Evolutionary conservation across 345 rosid genomes (phyloP), one percentile per base, ranked within the genome.

Genomic region (Gossypioides kirkii): DNA sequence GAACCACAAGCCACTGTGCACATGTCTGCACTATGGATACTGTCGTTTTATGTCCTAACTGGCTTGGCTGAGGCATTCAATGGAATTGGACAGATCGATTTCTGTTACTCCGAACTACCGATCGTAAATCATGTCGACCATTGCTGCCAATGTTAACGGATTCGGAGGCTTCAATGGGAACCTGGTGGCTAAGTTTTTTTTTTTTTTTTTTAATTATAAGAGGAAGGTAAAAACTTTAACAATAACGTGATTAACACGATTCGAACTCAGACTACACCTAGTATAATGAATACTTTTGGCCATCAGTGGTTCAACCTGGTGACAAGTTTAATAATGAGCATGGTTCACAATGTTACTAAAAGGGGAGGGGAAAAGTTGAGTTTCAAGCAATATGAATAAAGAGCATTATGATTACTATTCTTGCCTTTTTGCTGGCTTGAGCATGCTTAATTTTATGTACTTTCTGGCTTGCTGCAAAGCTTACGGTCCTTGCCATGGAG

Each of bases 341-440:
- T 38, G 1, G 86, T 89, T 2, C 78, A 82, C 52, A 36, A 70
- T 8, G 22, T 74, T 38, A 79, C 79, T 16, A 56, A 54, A 61
- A 54, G 73, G 45, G 76, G 69, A 68, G 85, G 56, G 14, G 79
- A 36, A 55, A 55, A 82, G 87, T 32, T 82, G 92, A 94, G 81
- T 89, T 32, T 77, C 84, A 1, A 76, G 70, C 66, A 79, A 86
- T 42, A 74, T 86, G 49, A 74, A 88, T 63, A 76, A 76, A 58
- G 91, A 86, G 10, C 92, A 76, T 65, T 86, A 79, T 66, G 94
- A 86, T 60, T 82, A 82, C 52, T 89, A 83, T 49, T 86, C 82
- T 41, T 85, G 86, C 83, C 54, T 89, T 70, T 74, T 86, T 45
- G 79, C 79, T 0, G 75, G 59, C 10, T 54, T 91, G 76, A 69